Evolutionary conservation across 1,284 basidiomycete genomes (phyloP).

Genomic region (Volvariella surrecta): DNA sequence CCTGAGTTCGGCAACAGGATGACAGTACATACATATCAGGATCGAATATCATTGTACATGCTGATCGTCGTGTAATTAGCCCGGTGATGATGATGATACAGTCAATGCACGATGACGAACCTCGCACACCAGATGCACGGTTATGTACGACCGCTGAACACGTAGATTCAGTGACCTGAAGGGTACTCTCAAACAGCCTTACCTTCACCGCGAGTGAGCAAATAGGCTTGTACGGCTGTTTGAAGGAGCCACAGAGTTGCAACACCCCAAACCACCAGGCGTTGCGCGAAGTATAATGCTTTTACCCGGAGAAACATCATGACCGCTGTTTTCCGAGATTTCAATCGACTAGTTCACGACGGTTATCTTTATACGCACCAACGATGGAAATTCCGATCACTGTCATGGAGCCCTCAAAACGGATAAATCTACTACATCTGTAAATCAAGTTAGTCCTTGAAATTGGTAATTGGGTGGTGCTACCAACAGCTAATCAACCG

Average conservation of each 20-base stretch:
- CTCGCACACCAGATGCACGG: conserved; percentile 17
- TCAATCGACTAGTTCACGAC: too few species aligned
- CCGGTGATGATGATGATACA: conserved; percentile 15
- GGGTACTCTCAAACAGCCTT: conserved; percentile 8
- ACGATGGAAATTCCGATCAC: conserved; percentile 40
- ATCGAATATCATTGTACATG: conserved; percentile 37
- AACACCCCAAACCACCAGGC: conserved; percentile 20
- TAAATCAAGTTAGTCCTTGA: conserved; percentile 3
- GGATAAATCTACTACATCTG: conserved; percentile 40
- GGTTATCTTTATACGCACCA: too few species aligned
- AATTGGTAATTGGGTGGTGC: too few species aligned
- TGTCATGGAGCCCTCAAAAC: conserved; percentile 45
- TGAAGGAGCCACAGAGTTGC: conserved; percentile 23
- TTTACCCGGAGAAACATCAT: conserved; percentile 42
- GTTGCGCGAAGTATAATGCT: conserved; percentile 27
- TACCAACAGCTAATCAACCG: too few species aligned
- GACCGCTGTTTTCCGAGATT: too few species aligned
- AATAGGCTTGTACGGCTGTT: conserved; percentile 30
- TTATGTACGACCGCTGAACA: conserved; percentile 21
- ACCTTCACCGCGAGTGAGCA: conserved; percentile 29
- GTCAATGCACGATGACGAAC: conserved; percentile 13
- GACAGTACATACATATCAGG: conserved; percentile 17
- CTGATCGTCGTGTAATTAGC: conserved; percentile 19
- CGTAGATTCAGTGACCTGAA: neutral
- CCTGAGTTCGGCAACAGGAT: neutral